Evolutionary conservation across 2,329 filamentous ascomycete species (phyloP), one percentile per base, ranked within the genome.

Genomic region (Corynespora cassiicola): DNA sequence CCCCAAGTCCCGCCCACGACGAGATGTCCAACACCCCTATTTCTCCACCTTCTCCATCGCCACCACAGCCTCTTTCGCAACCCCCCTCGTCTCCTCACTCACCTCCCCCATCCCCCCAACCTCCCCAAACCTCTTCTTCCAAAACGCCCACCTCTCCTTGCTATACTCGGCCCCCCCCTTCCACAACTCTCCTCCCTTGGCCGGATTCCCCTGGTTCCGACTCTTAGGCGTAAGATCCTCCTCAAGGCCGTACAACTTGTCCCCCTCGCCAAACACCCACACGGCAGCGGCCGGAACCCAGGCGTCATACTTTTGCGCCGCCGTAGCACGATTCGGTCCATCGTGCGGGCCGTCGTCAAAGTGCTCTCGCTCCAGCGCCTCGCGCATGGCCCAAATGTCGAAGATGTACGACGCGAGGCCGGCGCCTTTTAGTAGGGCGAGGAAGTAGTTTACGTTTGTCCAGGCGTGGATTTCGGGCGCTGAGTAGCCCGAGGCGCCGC

Each of bases 371-470:
- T 67, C 65, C 2, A 68, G 56, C 5, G 58, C 64, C 9, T 39
- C 25, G 6, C 62, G 52, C 45, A 68, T 41, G 3, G 45, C 47
- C 51, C 53, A 67, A 18, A 66, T 56, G n/a, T 52, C 52, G 27
- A 48, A 64, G 21, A 61, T 25, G 16, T 47, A 35, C 22, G 59
- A 53, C 0, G 26, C 12, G 2, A 63, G 6, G 0, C 40, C 39
- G 8, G 48, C 42, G n/a, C 38, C 28, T 1, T 56, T 57, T 1
- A 66, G 16, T 4, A 42, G 39, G 2, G 63, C 64, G 17, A 52
- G 52, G 48, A 67, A 66, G 42, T 51, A 55, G 28, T 68, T 63
- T 19, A 57, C 36, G 17, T 65, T 67, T 3, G 62, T 39, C 57
- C 56, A 66, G 4, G 61, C 61, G 25, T 54, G 40, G 11, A 54